Evolutionary conservation across 768 basidiomycete species (phyloP).

Genomic region (Multifurca ochricompacta): DNA sequence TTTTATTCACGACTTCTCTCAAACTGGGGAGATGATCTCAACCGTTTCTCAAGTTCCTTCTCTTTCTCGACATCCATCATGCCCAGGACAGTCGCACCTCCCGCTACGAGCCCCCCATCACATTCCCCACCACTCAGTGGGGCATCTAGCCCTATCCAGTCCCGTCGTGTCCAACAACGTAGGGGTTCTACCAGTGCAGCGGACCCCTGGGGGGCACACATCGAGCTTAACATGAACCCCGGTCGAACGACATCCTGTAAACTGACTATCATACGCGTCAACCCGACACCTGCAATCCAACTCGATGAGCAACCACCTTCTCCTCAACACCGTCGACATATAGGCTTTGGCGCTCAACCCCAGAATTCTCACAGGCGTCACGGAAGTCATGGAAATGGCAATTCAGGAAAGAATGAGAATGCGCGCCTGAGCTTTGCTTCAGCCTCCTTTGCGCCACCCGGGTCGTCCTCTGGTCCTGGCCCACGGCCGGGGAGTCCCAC

Average conservation of each 20-base stretch:
- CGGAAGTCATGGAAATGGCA: conserved; percentile 27
- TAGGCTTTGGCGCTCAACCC: conserved; percentile 23
- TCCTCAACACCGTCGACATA: conserved; percentile 25
- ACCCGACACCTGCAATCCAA: conserved; percentile 26
- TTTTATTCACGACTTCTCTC: background rate
- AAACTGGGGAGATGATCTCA: conserved; percentile 2
- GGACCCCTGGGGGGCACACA: conserved; percentile 59
- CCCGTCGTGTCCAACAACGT: conserved; percentile 41
- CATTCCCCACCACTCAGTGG: conserved; percentile 7
- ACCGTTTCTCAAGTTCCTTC: background rate
- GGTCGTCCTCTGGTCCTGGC: conserved; percentile 22
- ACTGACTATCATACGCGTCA: conserved; percentile 69
- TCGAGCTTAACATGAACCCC: conserved; percentile 44
- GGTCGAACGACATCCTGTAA: conserved; percentile 50
- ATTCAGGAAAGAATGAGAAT: conserved; percentile 24
- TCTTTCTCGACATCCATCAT: conserved; percentile 17
- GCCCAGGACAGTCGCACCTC: background rate
- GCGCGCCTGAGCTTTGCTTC: conserved; percentile 55
- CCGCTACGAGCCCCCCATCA: conserved; percentile 9
- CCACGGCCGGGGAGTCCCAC: conserved; percentile 23
- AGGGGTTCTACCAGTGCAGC: conserved; percentile 62
- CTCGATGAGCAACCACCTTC: conserved; percentile 32
- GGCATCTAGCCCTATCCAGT: conserved; percentile 3
- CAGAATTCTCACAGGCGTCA: conserved; percentile 25
- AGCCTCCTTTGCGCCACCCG: conserved; percentile 44